Conservation (phyloP, 805 yeast genomes). For the Ogataea allantospora region DNA sequence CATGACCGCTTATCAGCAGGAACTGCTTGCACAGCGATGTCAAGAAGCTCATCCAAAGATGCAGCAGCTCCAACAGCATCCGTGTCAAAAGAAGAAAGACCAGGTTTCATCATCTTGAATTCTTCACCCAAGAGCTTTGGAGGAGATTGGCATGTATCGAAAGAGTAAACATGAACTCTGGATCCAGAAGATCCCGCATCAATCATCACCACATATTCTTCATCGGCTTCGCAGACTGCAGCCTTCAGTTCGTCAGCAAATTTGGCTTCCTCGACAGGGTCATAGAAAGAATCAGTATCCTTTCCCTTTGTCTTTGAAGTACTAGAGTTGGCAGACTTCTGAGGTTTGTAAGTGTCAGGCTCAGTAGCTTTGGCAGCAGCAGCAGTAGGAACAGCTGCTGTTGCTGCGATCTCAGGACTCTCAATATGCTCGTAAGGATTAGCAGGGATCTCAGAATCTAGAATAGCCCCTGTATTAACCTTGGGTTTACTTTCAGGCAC, state of each 20-base stretch:
- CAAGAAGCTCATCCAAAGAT: constrained; percentile 81
- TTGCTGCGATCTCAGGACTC: neutral
- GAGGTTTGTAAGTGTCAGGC: neutral
- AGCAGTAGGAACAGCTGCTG: neutral
- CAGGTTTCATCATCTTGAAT: constrained; percentile 89
- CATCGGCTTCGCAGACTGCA: constrained; percentile 37
- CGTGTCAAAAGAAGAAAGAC: constrained; percentile 79
- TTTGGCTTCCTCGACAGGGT: constrained; percentile 18
- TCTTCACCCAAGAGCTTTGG: constrained; percentile 78
- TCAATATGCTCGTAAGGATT: neutral
- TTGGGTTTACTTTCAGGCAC: constrained; percentile 5
- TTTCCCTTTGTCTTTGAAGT: constrained; percentile 6
- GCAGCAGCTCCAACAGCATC: constrained; percentile 84
- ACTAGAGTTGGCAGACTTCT: constrained; percentile 4
- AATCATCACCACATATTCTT: constrained; percentile 84
- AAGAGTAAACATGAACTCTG: constrained; percentile 89
- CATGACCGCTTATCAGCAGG: constrained; percentile 74
- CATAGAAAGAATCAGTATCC: constrained; percentile 8
- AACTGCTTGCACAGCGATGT: constrained; percentile 70
- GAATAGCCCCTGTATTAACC: constrained; percentile 11
- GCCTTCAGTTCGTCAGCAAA: constrained; percentile 13
- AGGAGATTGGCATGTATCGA: constrained; percentile 81
- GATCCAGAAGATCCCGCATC: constrained; percentile 99
- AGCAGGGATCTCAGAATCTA: constrained; percentile 8
- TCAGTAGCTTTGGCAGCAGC: neutral